These are phyloP conservation scores for Hypoxylon sp. DNA, from an alignment of 2,329 filamentous ascomycete genomes.

Conservation along the genomic window DNA sequence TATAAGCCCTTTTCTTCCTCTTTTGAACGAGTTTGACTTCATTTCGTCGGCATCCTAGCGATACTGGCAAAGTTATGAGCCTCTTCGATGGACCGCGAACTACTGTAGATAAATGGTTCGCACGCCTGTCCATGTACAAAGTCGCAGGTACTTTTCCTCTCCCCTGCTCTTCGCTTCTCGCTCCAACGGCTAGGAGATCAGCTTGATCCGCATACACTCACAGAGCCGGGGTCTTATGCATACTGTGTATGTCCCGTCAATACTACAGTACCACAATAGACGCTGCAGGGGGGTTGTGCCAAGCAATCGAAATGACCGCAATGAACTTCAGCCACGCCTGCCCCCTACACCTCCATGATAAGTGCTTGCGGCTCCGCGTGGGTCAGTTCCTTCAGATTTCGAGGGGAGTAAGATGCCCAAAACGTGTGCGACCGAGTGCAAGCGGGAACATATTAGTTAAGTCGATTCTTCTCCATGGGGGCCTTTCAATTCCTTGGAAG, in stretches of 20 bases:
- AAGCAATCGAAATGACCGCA: constrained; percentile 37
- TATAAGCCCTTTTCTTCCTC: constrained; percentile 4
- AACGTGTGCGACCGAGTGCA: constrained; percentile 28
- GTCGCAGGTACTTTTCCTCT: constrained; percentile 25
- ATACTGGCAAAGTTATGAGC: constrained; percentile 2
- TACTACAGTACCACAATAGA: constrained; percentile 25
- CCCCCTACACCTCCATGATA: constrained; percentile 16
- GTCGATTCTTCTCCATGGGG: constrained; percentile 38
- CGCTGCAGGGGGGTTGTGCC: constrained; percentile 26
- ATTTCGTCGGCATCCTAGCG: constrained; percentile 2
- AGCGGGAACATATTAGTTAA: constrained; percentile 38
- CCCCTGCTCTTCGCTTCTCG: neutral
- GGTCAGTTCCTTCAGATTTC: constrained; percentile 25
- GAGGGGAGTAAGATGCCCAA: constrained; percentile 35
- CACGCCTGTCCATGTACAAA: constrained; percentile 15
- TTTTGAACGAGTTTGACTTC: constrained; percentile 3
- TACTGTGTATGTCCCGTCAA: constrained; percentile 17
- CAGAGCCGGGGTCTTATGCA: constrained; percentile 19
- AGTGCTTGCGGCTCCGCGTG: constrained; percentile 40
- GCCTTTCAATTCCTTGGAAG: constrained; percentile 32
- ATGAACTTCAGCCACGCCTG: constrained; percentile 39
- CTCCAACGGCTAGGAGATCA: constrained; percentile 17
- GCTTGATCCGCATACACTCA: constrained; percentile 17
- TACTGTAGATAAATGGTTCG: constrained; percentile 25
- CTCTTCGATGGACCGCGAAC: constrained; percentile 22